A percentile compares a stretch with the other conserved stretches of the same genome.
Evolutionary conservation across 768 basidiomycete species (phyloP).

Genomic region (Panaeolus cyanescens): DNA sequence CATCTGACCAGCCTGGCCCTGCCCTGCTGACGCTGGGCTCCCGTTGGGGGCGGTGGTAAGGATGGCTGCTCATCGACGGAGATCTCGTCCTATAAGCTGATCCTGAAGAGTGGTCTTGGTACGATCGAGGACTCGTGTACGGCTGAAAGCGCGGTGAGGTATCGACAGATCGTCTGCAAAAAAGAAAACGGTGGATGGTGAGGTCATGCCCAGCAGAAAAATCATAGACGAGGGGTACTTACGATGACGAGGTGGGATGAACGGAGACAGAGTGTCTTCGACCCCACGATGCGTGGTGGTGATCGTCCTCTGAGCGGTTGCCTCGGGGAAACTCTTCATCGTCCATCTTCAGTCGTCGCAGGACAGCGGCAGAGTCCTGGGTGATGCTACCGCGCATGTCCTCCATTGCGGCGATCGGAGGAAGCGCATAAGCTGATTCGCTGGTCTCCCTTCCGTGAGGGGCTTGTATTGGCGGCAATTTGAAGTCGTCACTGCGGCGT

Average conservation of each 20-base stretch:
- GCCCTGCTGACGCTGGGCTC: slow-evolving; percentile 13
- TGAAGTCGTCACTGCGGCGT: slow-evolving; percentile 32
- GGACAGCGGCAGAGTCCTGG: slow-evolving; percentile 65
- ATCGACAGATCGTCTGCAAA: slow-evolving; percentile 21
- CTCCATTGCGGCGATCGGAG: slow-evolving; percentile 71
- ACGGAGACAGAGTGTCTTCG: slow-evolving; percentile 47
- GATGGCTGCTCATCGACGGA: slow-evolving; percentile 15
- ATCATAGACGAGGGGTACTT: slow-evolving; percentile 3
- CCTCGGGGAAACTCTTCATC: slow-evolving; percentile 37
- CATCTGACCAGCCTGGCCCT: slow-evolving; percentile 29
- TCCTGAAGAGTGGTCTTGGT: slow-evolving; percentile 22
- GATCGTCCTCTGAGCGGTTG: slow-evolving; percentile 16
- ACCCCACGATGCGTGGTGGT: slow-evolving; percentile 32
- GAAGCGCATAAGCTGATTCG: slow-evolving; percentile 53
- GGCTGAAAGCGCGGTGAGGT: slow-evolving; percentile 32
- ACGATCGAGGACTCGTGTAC: slow-evolving; percentile 24
- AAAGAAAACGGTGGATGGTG: slow-evolving; percentile 5
- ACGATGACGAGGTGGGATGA: slow-evolving; percentile 28
- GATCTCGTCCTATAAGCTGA: slow-evolving; percentile 18
- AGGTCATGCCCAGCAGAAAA: background rate
- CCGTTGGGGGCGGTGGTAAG: slow-evolving; percentile 4
- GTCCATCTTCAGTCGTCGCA: slow-evolving; percentile 61
- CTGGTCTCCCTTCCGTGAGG: slow-evolving; percentile 26
- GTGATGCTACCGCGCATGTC: slow-evolving; percentile 52
- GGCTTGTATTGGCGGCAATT: slow-evolving; percentile 42